phyloP scores from a whole-genome alignment of 163 green algal species.

The Prototheca stagnorum region DNA sequence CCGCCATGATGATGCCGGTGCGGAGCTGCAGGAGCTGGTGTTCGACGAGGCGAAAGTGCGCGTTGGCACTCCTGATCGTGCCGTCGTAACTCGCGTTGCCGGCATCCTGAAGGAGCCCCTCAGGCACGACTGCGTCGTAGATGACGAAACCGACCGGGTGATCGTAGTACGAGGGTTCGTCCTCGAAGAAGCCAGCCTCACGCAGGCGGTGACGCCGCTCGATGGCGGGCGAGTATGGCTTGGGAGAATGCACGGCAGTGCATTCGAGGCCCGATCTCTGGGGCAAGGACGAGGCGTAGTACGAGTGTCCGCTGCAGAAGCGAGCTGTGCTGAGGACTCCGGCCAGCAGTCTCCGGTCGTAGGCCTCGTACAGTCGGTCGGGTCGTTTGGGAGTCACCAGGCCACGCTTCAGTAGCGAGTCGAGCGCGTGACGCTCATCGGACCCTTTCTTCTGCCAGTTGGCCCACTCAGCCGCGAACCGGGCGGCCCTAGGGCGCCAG shows the following conservation, averaged over 20 bases:
- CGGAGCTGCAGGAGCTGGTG: slow-evolving; percentile 48
- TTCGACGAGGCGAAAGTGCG: slow-evolving; percentile 81
- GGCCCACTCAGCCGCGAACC: slow-evolving; percentile 28
- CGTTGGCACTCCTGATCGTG: slow-evolving; percentile 18
- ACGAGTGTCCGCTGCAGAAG: no score
- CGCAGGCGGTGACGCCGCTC: not conserved
- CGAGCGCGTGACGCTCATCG: no score
- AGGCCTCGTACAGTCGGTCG: no score
- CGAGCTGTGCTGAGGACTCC: no score
- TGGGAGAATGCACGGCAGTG: no score
- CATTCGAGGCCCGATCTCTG: no score
- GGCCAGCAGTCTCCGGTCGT: no score
- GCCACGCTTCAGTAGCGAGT: no score
- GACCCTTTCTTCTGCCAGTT: no score
- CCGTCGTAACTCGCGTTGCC: slow-evolving; percentile 10
- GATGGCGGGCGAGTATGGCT: not conserved
- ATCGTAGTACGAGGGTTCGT: not conserved
- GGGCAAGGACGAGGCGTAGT: no score
- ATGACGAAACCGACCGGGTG: not conserved
- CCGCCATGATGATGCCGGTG: not conserved
- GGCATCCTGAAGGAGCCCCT: not conserved
- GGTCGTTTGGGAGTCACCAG: no score
- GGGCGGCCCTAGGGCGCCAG: slow-evolving; percentile 16
- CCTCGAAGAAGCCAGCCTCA: not conserved
- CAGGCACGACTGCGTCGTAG: not conserved